These are phyloP conservation scores for Citrus mangshanensis DNA, from an alignment of 345 rosid genomes.

Conservation along the genomic window DNA sequence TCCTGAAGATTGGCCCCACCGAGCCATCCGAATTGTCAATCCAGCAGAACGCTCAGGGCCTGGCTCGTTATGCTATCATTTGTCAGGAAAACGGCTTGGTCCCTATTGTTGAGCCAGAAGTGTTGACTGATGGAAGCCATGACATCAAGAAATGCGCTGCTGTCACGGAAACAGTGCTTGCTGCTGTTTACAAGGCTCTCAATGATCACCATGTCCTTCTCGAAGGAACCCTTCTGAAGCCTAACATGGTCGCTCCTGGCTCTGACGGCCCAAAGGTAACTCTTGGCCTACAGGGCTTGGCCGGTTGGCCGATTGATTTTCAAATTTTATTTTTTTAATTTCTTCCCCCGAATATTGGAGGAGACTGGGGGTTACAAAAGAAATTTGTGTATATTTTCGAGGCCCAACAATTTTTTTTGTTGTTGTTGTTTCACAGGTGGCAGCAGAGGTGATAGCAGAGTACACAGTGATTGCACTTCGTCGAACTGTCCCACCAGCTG, in stretches of 20 bases:
- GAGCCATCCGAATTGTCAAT: conserved; percentile 81
- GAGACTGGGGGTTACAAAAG: too few species aligned
- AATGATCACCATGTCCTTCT: conserved; percentile 94
- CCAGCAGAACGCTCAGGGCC: conserved; percentile 89
- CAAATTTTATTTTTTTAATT: too few species aligned
- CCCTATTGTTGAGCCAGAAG: conserved; percentile 91
- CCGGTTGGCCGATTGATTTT: too few species aligned
- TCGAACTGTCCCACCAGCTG: conserved; percentile 83
- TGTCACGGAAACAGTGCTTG: conserved; percentile 76
- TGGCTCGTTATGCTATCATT: conserved; percentile 91
- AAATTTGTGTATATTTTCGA: background rate
- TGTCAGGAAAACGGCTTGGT: conserved; percentile 96
- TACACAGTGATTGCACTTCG: conserved; percentile 73
- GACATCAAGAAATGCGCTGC: conserved; percentile 84
- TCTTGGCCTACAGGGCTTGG: too few species aligned
- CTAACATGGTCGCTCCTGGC: conserved; percentile 98
- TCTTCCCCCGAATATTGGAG: background rate
- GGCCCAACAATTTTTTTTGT: background rate
- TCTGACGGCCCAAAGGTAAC: conserved; percentile 82
- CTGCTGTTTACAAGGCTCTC: conserved; percentile 88
- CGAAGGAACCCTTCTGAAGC: conserved; percentile 94
- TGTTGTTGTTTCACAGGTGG: conserved; percentile 30
- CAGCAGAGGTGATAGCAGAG: conserved; percentile 68
- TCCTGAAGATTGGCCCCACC: conserved; percentile 77
- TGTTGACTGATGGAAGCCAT: conserved; percentile 80